These are phyloP conservation scores for Amaranthus palmeri DNA, from an alignment of 148 eudicot species.

Conservation along the genomic window DNA sequence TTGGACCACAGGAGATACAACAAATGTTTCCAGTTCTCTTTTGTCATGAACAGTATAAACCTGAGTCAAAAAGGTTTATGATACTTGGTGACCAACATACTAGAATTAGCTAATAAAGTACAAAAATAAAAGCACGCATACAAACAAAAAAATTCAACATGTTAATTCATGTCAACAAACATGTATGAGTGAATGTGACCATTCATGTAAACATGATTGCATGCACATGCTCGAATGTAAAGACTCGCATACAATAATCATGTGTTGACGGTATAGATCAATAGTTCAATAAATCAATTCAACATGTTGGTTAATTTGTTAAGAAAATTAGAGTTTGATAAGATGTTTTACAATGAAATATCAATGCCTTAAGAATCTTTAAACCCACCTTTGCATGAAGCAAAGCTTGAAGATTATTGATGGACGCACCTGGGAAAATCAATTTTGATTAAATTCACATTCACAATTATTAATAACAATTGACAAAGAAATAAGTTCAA, in stretches of 20 bases:
- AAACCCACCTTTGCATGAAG: constrained; percentile 84
- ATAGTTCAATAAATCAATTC: neutral
- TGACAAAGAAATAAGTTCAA: neutral
- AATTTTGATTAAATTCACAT: neutral
- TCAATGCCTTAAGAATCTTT: neutral
- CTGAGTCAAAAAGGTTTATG: constrained; percentile 29
- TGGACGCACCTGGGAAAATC: constrained; percentile 59
- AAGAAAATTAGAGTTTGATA: neutral
- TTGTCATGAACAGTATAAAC: constrained; percentile 72
- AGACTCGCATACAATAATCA: neutral
- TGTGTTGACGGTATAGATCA: neutral
- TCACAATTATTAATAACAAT: neutral
- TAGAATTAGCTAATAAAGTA: too few relatives aligned
- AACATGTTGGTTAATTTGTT: neutral
- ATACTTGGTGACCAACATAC: neutral
- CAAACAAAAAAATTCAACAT: neutral
- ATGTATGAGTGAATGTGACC: neutral
- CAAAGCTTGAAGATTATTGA: constrained; percentile 74
- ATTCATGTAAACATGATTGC: neutral
- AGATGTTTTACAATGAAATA: neutral
- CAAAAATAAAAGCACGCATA: neutral
- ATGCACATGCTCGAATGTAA: neutral
- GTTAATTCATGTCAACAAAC: neutral
- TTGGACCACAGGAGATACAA: constrained; percentile 60
- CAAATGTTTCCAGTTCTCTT: constrained; percentile 66